Base-by-base conservation (phyloP, 495 filamentous ascomycete species). In the Lophiotrema nucula region DNA sequence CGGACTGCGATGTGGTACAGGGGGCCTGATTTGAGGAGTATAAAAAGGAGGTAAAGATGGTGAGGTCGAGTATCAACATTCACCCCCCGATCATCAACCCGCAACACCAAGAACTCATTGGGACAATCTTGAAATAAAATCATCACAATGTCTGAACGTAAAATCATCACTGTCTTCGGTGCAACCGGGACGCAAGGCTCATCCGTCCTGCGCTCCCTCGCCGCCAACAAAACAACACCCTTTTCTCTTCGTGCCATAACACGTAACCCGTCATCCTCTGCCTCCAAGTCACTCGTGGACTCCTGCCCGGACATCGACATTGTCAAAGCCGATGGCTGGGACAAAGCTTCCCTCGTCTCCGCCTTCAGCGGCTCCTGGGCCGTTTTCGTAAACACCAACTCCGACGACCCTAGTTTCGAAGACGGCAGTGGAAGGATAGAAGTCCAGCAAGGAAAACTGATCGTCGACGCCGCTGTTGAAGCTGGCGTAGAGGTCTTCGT, bases 371-470 rank as follows among this genome's bases (percentile, higher is more conserved):
- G 59, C 2, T 59, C 60, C 13, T 72, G 67, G 68, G 70, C 64
- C 4, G 60, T 56, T 1, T 73, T 69, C 56, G 60, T 68, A n/a
- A 73, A 72, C 51, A 69, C 62, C 21, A 72, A 73, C 39, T 68
- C 70, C 0, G 70, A 73, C 18, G 70, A 73, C 31, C 39, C 52
- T 24, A 65, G 67, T 0, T 66, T 70, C 21, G 47, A 58, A 11
- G 52, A 59, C 15, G 47, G 58, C 23, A 56, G 53, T 11, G 52
- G 55, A 12, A 26, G 43, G 15, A 66, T 60, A 12, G 71, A 73
- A 38, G 54, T 62, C 18, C 68, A 71, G 42, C 27, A 70, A 37
- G 71, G 71, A 10, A 67, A 69, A 35, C 47, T 35, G 4, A 65
- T 73, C 44, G 53, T 73, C 13, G 65, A 71, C 37, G 62, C 60